Evolutionary conservation across 73 alveolate genomes (phyloP).

Genomic region (Paramecium biaurelia): DNA sequence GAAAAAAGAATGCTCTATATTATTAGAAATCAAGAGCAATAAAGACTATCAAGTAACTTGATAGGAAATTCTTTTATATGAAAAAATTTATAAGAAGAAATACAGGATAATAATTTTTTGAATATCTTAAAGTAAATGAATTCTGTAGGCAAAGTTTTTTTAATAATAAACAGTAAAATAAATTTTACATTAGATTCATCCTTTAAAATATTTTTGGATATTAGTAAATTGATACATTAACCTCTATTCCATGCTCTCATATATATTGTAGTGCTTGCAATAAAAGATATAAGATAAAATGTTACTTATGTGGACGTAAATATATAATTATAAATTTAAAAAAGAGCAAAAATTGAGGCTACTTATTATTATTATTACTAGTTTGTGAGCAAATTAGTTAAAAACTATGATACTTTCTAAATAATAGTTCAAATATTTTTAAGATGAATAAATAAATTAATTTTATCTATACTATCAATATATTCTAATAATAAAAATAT

Average conservation of each 20-base stretch:
- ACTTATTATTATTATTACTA: constrained; percentile 5
- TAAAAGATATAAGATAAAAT: not conserved
- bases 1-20: not conserved
- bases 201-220: not conserved
- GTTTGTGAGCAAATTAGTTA: not conserved
- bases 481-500: not conserved
- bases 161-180: not conserved
- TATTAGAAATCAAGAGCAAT: not conserved
- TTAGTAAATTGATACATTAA: constrained; percentile 13
- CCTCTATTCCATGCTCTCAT: constrained; percentile 40
- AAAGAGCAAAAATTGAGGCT: constrained; percentile 14
- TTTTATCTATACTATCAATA: not conserved
- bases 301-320: constrained; percentile 22
- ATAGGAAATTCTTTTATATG: not conserved
- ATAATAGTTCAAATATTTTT: not conserved
- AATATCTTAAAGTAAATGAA: not conserved
- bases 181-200: not conserved
- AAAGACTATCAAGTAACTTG: not conserved
- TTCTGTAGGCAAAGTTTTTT: not conserved
- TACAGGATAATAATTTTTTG: not conserved
- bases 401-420: constrained; percentile 7
- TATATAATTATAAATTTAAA: too few relatives aligned
- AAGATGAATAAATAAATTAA: not conserved
- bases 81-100: not conserved
- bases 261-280: not conserved